Evolutionary conservation across 441 rosid species (phyloP).

Genomic region (Manihot esculenta): DNA sequence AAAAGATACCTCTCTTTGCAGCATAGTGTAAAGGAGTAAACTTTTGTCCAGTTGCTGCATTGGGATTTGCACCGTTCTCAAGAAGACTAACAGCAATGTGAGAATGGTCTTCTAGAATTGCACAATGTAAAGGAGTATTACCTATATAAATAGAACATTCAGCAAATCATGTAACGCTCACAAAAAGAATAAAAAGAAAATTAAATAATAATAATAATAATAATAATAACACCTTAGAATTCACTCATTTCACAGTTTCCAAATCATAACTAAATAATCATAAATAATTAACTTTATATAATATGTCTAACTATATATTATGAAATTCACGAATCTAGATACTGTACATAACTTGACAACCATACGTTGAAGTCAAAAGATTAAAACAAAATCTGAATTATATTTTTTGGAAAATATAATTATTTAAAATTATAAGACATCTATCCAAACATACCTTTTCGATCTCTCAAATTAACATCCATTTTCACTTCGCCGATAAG

Average conservation of each 20-base stretch:
- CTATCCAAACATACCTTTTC: neutral
- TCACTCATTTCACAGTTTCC: no score
- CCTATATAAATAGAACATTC: neutral
- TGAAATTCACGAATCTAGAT: no score
- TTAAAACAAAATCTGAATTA: neutral
- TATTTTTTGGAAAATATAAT: neutral
- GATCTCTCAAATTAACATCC: conserved; percentile 9
- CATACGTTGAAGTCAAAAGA: no score
- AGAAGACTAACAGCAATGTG: conserved; percentile 16
- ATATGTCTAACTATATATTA: no score
- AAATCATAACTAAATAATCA: no score
- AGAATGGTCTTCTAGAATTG: neutral
- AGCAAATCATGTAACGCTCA: no score
- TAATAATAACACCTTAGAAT: no score
- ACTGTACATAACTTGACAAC: no score
- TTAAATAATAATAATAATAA: no score
- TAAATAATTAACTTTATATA: no score
- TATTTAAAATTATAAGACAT: neutral
- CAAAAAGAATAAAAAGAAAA: neutral
- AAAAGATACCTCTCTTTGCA: conserved; percentile 11
- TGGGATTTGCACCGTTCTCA: conserved; percentile 23
- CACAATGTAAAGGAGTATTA: conserved; percentile 20
- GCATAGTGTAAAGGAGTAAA: conserved; percentile 21
- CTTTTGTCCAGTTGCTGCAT: neutral
- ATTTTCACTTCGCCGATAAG: neutral